A percentile compares a stretch with the other conserved stretches of the same genome.
These are phyloP conservation scores for Termitomyces sp. DNA, from an alignment of 1,284 basidiomycete genomes.

Conservation along the genomic window DNA sequence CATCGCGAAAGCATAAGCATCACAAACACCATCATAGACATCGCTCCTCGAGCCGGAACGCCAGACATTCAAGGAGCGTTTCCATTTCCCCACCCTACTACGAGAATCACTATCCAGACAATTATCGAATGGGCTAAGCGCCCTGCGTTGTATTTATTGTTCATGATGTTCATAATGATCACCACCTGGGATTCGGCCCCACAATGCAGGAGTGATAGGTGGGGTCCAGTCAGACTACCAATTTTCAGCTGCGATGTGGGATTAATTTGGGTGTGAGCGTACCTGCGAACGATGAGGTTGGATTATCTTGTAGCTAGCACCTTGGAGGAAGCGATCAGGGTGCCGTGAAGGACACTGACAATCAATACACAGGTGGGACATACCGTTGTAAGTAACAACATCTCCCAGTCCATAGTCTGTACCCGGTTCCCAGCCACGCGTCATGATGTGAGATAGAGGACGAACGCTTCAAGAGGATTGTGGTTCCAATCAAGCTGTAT, in stretches of 20 bases:
- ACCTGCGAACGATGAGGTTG: conserved; percentile 69
- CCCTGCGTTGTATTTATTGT: no score
- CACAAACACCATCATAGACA: conserved; percentile 16
- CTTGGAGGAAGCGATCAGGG: conserved; percentile 29
- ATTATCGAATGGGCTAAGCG: neutral
- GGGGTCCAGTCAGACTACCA: conserved; percentile 62
- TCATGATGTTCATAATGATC: conserved; percentile 27
- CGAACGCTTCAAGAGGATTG: neutral
- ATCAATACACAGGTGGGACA: neutral
- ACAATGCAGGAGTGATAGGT: conserved; percentile 55
- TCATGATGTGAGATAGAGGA: conserved; percentile 31
- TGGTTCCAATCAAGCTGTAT: neutral
- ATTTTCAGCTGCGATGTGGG: conserved; percentile 1
- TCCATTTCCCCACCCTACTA: conserved; percentile 23
- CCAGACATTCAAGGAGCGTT: conserved; percentile 27
- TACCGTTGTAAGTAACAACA: conserved; percentile 57
- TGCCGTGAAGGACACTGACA: neutral
- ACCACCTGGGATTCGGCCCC: conserved; percentile 47
- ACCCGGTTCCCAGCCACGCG: conserved; percentile 56
- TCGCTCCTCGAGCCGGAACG: conserved; percentile 19
- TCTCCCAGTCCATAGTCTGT: conserved; percentile 53
- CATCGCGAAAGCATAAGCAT: conserved; percentile 32
- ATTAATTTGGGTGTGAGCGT: neutral
- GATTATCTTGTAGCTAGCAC: conserved; percentile 60
- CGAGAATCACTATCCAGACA: conserved; percentile 14